Percentiles rank a stretch among this genome's conserved stretches.
Evolutionary conservation across 2,329 filamentous ascomycete species (phyloP).

Genomic region (Coniochaeta sp.): DNA sequence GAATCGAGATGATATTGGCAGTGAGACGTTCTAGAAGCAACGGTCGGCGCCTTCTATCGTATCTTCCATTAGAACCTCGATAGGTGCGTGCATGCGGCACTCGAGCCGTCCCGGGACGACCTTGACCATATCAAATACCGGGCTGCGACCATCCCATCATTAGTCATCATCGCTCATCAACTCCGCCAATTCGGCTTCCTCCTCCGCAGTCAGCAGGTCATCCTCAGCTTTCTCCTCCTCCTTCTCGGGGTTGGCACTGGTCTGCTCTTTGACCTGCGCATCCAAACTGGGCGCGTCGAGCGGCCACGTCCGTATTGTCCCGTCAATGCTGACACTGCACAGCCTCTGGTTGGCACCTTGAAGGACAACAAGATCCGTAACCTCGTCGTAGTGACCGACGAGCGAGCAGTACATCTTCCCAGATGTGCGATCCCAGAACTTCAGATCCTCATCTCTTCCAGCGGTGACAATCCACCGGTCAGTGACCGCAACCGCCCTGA

Average conservation of each 20-base stretch:
- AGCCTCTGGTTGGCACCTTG: conserved; percentile 41
- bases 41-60: neutral
- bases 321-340: conserved; percentile 83
- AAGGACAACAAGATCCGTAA: conserved; percentile 70
- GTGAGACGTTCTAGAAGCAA: neutral
- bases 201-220: conserved; percentile 69
- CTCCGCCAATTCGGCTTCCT: conserved; percentile 84
- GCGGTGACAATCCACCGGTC: conserved; percentile 79
- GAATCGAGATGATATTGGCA: neutral
- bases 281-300: conserved; percentile 55
- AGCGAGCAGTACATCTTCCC: conserved; percentile 69
- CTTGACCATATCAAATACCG: neutral
- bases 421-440: conserved; percentile 74
- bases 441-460: conserved; percentile 84
- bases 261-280: conserved; percentile 37
- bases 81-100: neutral
- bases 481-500: conserved; percentile 70
- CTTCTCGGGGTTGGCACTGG: conserved; percentile 43
- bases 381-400: conserved; percentile 85
- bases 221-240: conserved; percentile 32
- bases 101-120: neutral
- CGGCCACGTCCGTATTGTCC: conserved; percentile 79
- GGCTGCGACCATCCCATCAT: neutral
- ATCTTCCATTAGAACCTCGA: neutral
- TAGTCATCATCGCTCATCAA: conserved; percentile 75